phyloP scores from a whole-genome alignment of 2,329 filamentous ascomycete genomes.

The Nemania diffusa region DNA sequence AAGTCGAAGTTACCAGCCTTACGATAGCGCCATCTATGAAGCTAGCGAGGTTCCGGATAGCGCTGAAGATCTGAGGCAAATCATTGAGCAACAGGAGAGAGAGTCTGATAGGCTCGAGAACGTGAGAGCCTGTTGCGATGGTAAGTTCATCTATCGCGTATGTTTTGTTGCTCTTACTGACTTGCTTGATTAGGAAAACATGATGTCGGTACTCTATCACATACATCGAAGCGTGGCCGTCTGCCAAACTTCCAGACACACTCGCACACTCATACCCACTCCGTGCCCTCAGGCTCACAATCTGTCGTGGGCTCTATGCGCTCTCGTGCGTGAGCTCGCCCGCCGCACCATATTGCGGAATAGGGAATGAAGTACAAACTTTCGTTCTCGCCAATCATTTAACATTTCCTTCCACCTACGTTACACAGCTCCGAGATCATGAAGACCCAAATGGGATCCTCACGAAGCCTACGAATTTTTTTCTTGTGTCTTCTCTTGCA shows the following conservation, averaged over 20 bases:
- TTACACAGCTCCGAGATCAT: constrained; percentile 16
- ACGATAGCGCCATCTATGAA: constrained; percentile 65
- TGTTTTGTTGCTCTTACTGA: constrained; percentile 3
- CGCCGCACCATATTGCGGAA: constrained; percentile 12
- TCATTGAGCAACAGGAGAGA: constrained; percentile 81
- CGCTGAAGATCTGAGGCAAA: constrained; percentile 82
- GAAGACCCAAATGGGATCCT: constrained; percentile 30
- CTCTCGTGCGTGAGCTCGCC: constrained; percentile 48
- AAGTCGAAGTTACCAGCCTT: constrained; percentile 60
- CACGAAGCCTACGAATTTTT: constrained; percentile 36
- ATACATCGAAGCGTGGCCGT: constrained; percentile 59
- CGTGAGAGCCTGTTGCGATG: constrained; percentile 96
- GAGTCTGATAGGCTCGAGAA: constrained; percentile 89
- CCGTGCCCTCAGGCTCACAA: constrained; percentile 50
- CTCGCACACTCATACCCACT: constrained; percentile 42
- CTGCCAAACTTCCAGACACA: constrained; percentile 48
- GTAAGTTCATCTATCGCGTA: constrained; percentile 63
- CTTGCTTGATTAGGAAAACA: constrained; percentile 69
- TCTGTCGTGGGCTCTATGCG: constrained; percentile 42
- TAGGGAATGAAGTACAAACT: not conserved
- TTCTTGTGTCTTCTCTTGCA: constrained; percentile 12
- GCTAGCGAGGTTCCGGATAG: constrained; percentile 76
- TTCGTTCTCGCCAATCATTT: constrained; percentile 38
- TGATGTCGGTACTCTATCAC: constrained; percentile 72
- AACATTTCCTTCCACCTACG: constrained; percentile 12